Base-by-base conservation (phyloP, 2,329 filamentous ascomycete species). In the Alternaria incomplexa region DNA sequence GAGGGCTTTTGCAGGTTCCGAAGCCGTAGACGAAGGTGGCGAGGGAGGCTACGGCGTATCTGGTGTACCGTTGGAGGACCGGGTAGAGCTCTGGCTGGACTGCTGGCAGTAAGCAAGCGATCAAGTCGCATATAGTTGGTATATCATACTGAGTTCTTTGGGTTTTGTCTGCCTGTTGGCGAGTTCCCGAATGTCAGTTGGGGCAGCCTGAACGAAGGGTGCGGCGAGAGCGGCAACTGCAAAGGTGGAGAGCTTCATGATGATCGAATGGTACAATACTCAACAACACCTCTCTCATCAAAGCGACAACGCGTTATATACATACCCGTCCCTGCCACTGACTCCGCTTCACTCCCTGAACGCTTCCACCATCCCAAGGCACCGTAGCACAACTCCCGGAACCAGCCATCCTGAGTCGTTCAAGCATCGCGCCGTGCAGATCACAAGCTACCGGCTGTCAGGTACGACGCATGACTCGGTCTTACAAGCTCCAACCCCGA, bases 21-120 rank as follows among this genome's bases (percentile, higher is more conserved):
- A 61, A 43, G 23, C 63, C 59, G 44, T 66, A 69, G 15, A 61
- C 62, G 26, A 69, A 68, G 13, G 65, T 63, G 28, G 63, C 63
- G 9, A 67, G 63, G 6, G 65, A 61, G 22, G 67, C 67, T 3
- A 62, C 65, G 4, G 67, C 63, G 23, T 63, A 69, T 20, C 63
- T 56, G n/a, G 65, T 69, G 48, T 69, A 67, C 12, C 67, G 56
- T 45, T 66, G 65, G 5, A 67, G 51, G 6, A 59, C 25, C 3
- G 65, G 61, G 22, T 60, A 69, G 13, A 64, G 32, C 13, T 25
- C 40, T 2, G 67, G 54, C 2, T 67, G 51, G 3, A 69, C 67
- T 69, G 28, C 5, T 22, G 1, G 1, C 2, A 6, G 43, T 60
- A 10, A 62, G 63, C 40, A 7, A 52, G 20, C 20, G 25, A 12